Conservation (phyloP, 2,329 filamentous ascomycete species). For the Rhynchosporium agropyri region DNA sequence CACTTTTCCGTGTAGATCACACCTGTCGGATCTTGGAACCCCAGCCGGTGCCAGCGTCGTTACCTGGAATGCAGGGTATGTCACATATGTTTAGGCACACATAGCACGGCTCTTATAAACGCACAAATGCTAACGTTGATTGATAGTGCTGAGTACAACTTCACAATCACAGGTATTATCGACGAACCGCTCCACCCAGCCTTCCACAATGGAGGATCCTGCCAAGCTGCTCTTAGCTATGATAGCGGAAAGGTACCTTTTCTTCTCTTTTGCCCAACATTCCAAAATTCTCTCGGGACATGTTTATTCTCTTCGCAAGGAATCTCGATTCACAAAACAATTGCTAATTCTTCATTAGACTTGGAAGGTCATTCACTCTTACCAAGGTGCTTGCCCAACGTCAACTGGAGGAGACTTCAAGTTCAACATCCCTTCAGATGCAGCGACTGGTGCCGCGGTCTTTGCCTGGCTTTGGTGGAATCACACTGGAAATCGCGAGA, state of each 20-base stretch:
- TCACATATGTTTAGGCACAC: too few relatives aligned
- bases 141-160: constrained; percentile 47
- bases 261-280: too few relatives aligned
- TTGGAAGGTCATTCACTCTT: constrained; percentile 63
- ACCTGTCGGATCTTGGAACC: constrained; percentile 29
- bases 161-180: constrained; percentile 51
- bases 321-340: too few relatives aligned
- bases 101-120: too few relatives aligned
- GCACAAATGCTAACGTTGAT: too few relatives aligned
- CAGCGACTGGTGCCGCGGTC: constrained; percentile 32
- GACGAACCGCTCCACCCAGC: constrained; percentile 32
- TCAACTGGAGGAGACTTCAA: constrained; percentile 29
- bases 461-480: constrained; percentile 52
- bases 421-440: constrained; percentile 40
- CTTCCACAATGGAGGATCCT: constrained; percentile 59
- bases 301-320: too few relatives aligned
- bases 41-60: constrained; percentile 45
- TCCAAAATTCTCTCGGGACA: too few relatives aligned
- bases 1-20: constrained; percentile 36
- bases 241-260: constrained; percentile 50
- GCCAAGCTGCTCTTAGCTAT: constrained; percentile 63
- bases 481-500: constrained; percentile 58
- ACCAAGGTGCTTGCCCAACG: constrained; percentile 35
- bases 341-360: constrained; percentile 33
- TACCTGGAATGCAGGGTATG: constrained; percentile 52